phyloP scores from a whole-genome alignment of 257 asterid genomes.

The Fraxinus quadrangulata region DNA sequence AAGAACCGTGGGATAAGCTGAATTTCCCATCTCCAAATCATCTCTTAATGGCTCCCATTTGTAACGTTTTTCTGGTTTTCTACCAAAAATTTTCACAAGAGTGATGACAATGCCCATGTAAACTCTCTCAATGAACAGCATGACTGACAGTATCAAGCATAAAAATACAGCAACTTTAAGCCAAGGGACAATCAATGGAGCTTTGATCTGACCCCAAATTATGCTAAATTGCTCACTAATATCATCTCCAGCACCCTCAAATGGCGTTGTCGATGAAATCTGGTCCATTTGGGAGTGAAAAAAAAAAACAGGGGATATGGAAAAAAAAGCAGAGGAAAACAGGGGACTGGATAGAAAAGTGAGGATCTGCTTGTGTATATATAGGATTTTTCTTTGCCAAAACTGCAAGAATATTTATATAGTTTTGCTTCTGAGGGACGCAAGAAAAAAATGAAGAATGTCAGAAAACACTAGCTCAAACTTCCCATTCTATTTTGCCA shows the following conservation, averaged over 20 bases:
- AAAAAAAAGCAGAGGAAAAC: conserved; percentile 30
- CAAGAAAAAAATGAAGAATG: conserved; percentile 53
- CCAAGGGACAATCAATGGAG: conserved; percentile 81
- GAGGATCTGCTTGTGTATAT: conserved; percentile 28
- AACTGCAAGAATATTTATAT: conserved; percentile 43
- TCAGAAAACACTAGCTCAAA: conserved; percentile 60
- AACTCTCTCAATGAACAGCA: conserved; percentile 87
- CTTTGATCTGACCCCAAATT: conserved; percentile 77
- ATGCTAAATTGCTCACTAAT: conserved; percentile 46
- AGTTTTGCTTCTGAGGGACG: conserved; percentile 55
- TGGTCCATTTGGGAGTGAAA: conserved; percentile 50
- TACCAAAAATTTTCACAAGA: conserved; percentile 60
- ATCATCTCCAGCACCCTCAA: conserved; percentile 50
- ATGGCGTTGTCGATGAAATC: conserved; percentile 36
- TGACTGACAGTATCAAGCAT: conserved; percentile 74
- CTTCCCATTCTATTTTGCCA: conserved; percentile 28
- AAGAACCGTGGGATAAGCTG: conserved; percentile 76
- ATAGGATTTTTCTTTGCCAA: conserved; percentile 38
- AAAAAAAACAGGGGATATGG: neutral
- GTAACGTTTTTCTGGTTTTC: conserved; percentile 70
- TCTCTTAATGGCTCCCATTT: conserved; percentile 87
- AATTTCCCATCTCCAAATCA: conserved; percentile 80
- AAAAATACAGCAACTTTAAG: conserved; percentile 50
- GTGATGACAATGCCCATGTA: conserved; percentile 79
- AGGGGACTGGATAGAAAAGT: conserved; percentile 28